Percentiles rank a stretch among this genome's conserved stretches.
These are phyloP conservation scores for Diaporthe sp. DNA, from an alignment of 2,329 filamentous ascomycete species.

Conservation along the genomic window DNA sequence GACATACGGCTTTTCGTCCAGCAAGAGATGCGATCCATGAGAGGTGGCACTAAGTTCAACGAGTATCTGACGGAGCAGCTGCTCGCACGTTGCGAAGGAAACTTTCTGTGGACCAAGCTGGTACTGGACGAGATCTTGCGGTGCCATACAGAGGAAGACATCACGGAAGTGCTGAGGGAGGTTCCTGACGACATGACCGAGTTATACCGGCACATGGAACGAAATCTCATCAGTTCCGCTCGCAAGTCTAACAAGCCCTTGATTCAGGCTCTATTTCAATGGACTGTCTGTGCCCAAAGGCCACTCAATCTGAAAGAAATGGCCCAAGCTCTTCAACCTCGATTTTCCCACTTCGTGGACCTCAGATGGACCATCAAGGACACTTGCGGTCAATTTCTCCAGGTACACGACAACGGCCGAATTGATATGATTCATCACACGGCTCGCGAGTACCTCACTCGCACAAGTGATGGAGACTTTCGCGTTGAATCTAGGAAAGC, in stretches of 20 bases:
- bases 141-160: background rate
- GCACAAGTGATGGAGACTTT: background rate
- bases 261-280: background rate
- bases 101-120: background rate
- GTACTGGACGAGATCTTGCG: background rate
- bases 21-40: background rate
- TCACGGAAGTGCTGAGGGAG: background rate
- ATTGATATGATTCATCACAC: slow-evolving; percentile 51
- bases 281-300: background rate
- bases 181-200: background rate
- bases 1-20: background rate
- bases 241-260: background rate
- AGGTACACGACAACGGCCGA: slow-evolving; percentile 46
- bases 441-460: slow-evolving; percentile 50
- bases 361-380: background rate
- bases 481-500: background rate
- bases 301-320: background rate
- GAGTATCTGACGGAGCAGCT: background rate
- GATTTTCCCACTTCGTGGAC: background rate
- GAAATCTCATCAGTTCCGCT: background rate
- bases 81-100: background rate
- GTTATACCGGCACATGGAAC: background rate
- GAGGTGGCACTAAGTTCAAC: background rate
- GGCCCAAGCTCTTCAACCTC: background rate
- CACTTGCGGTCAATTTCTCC: slow-evolving; percentile 45